Evolutionary conservation across 768 basidiomycete genomes (phyloP).

Genomic region (Termitomyces bulborhizus): DNA sequence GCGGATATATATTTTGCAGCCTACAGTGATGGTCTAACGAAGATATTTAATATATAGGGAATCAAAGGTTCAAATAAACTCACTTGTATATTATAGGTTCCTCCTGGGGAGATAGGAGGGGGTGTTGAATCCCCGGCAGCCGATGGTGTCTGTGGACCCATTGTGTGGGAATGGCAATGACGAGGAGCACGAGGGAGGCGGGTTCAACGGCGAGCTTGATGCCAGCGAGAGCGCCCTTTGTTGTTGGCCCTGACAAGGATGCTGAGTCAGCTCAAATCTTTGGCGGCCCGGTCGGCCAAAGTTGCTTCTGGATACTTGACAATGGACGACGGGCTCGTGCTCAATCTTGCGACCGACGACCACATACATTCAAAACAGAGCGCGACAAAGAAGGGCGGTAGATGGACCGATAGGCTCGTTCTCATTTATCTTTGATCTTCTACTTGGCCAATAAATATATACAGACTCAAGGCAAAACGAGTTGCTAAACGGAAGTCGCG

Average conservation of each 20-base stretch:
- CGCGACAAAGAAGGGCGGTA: constrained; percentile 47
- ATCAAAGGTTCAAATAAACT: constrained; percentile 19
- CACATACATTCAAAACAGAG: constrained; percentile 17
- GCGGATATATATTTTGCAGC: constrained; percentile 92
- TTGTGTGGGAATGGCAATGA: not conserved
- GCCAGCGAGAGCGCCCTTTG: not conserved
- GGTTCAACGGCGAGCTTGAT: not conserved
- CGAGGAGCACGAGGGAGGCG: not conserved
- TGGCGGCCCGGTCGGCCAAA: not conserved
- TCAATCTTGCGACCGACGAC: constrained; percentile 56
- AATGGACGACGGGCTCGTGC: constrained; percentile 72
- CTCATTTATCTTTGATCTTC: constrained; percentile 8
- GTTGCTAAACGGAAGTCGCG: constrained; percentile 53
- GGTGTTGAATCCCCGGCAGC: constrained; percentile 42
- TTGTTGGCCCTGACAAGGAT: not conserved
- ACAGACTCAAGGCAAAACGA: constrained; percentile 72
- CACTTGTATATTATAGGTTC: constrained; percentile 73
- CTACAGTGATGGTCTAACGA: constrained; percentile 75
- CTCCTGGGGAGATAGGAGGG: constrained; percentile 64
- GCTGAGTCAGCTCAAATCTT: constrained; percentile 20
- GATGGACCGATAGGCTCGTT: constrained; percentile 74
- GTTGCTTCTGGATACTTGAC: not conserved
- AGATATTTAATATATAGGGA: constrained; percentile 15
- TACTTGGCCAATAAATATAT: constrained; percentile 10
- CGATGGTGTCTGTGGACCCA: constrained; percentile 34